Base-by-base conservation (phyloP, 768 basidiomycete species). In the Multifurca ochricompacta region DNA sequence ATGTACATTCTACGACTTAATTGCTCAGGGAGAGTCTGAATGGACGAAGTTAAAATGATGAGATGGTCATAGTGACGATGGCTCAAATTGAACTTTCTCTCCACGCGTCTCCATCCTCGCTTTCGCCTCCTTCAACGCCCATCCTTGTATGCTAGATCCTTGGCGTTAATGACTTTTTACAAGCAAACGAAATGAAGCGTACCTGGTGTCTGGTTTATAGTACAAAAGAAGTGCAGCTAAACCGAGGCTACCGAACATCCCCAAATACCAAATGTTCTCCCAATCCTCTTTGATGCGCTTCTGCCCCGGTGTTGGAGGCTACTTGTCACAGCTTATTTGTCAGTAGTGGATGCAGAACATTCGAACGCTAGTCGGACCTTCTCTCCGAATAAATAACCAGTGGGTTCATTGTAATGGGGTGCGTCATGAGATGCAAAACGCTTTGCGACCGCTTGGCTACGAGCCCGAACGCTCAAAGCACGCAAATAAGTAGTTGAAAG, bases 201-300 rank as follows among this genome's bases (percentile, higher is more conserved):
- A 92, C 92, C 87, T 91, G 16, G 89, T 92, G 66, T 95, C 90
- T 3, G 92, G 92, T 71, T 94, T 94, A 74, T 92, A 94, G 70
- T 91, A 90, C 23, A 91, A 70, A 67, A 89, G 72, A 30, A 93
- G 79, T 9, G 78, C 69, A 28, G 84, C 87, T 57, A 92, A 71
- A 4, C 74, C 80, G 80, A 96, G 85, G 11, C 81, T 74, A 31
- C 93, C 93, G 65, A 88, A 92, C 88, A 96, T 92, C 30, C 92
- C 93, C 58, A 82, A 67, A 65, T 90, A 89, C 87, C 91, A 96
- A 36, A 89, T 75, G 60, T 77, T 82, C 73, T 96, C 93, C 92
- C 92, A 96, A 21, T 84, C 80, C 67, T 94, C 90, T 67, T 85
- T 86, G 66, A 85, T 80, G 64, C 92, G 79, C 68, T 89, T 94